A percentile compares a stretch with the other conserved stretches of the same genome.
Evolutionary conservation across 371 early-diverging fungal species (phyloP).

Genomic region (Choanephora cucurbitarum): DNA sequence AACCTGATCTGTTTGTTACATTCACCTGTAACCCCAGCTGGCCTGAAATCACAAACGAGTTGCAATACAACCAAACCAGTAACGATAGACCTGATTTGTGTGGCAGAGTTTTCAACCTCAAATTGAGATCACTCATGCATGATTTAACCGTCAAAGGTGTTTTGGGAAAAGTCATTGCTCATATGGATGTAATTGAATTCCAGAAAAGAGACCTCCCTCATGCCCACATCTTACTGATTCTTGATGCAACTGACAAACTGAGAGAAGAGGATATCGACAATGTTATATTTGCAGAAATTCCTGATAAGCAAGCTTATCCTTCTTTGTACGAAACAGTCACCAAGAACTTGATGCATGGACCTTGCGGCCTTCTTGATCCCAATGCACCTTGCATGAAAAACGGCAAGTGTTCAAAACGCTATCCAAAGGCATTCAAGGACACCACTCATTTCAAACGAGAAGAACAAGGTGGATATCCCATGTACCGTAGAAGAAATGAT

Average conservation of each 20-base stretch:
- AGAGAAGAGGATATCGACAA: constrained; percentile 22
- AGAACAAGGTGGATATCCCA: not conserved
- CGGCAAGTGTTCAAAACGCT: constrained; percentile 4
- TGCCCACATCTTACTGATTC: constrained; percentile 33
- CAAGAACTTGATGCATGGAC: constrained; percentile 37
- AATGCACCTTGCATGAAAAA: constrained; percentile 32
- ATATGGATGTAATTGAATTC: constrained; percentile 22
- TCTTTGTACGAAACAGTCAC: constrained; percentile 27
- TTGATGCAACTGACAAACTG: constrained; percentile 19
- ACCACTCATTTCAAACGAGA: not conserved
- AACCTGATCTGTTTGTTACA: constrained; percentile 41
- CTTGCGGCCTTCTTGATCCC: constrained; percentile 23
- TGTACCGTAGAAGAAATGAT: not conserved
- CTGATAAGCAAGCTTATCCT: constrained; percentile 22
- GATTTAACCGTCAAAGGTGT: constrained; percentile 24
- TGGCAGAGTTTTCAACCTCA: constrained; percentile 26
- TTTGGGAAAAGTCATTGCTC: constrained; percentile 21
- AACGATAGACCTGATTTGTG: constrained; percentile 23
- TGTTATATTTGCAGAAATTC: constrained; percentile 33
- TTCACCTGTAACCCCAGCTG: constrained; percentile 44
- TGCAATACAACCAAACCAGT: constrained; percentile 14
- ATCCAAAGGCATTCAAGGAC: not conserved
- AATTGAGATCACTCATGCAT: constrained; percentile 19
- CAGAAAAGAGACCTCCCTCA: constrained; percentile 40
- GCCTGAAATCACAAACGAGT: constrained; percentile 28